Base-by-base conservation (phyloP, 2,329 filamentous ascomycete species). In the Xylariaceae sp. region DNA sequence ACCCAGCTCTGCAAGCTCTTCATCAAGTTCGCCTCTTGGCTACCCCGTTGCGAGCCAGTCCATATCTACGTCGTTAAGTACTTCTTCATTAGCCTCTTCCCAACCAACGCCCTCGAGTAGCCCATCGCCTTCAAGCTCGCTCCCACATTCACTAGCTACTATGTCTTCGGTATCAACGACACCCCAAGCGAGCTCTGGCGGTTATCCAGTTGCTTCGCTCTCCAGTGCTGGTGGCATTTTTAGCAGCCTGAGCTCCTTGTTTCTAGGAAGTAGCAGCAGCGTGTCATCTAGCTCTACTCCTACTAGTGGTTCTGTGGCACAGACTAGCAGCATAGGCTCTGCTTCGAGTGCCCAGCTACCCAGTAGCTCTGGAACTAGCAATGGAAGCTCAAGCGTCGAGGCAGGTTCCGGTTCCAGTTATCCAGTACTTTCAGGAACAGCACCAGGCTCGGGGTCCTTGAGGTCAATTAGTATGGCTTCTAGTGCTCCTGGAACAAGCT, bases 191-290 rank as follows among this genome's bases (percentile, higher is more conserved):
- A 20, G 18, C 13, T 27, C 47, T 64, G 13, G 64, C 58, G n/a
- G 56, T 55, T 30, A 61, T 24, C 57, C 62, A 10, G 36, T 58
- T 7, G 59, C 49, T 42, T 57, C 62, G 29, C 21, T 40, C n/a
- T 53, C 58, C 36, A 61, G 52, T 16, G 58, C 60, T 8, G 46
- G 60, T 13, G 67, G 66, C 3, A 45, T 68, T 9, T 43, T 67
- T 18, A 69, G 67, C 43, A 69, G 65, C 44, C 16, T 69, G 24
- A 70, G 67, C 50, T 70, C 67, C 7, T 43, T 57, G 4, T 50
- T 69, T 30, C 45, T 69, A 13, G 67, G 65, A 15, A 60, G 62
- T 20, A 63, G 49, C 20, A 60, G 45, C 15, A 53, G 32, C 13
- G 16, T n/a, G n/a, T 23, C 37, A 27, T 51, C 27, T 21, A 35